Evolutionary conservation across 2,329 filamentous ascomycete species (phyloP).

Genomic region (Paramyrothecium roridum): DNA sequence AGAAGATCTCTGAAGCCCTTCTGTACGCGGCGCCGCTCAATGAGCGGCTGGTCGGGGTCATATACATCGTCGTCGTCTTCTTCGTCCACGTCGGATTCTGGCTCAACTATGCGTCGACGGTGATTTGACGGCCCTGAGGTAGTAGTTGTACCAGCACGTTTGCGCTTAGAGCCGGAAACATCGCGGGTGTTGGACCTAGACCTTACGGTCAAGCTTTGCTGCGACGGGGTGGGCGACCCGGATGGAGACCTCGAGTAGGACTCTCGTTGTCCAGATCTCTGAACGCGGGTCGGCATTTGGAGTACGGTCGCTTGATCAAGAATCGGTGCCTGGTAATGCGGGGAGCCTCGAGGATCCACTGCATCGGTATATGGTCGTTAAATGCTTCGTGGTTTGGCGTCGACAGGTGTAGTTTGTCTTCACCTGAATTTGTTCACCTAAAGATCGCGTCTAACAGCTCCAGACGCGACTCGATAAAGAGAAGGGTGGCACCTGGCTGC

Average conservation of each 20-base stretch:
- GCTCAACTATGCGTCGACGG: conserved; percentile 11
- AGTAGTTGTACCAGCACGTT: conserved; percentile 22
- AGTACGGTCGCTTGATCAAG: background rate
- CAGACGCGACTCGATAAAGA: background rate
- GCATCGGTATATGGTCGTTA: background rate
- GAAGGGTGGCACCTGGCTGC: background rate
- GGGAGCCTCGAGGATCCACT: background rate
- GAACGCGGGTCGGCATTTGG: conserved; percentile 22
- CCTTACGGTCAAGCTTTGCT: conserved; percentile 17
- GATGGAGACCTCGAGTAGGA: conserved; percentile 16
- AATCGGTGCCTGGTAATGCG: too few relatives aligned
- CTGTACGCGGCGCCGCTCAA: conserved; percentile 69
- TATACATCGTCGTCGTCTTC: conserved; percentile 48
- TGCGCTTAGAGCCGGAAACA: conserved; percentile 25
- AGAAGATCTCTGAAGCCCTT: conserved; percentile 66
- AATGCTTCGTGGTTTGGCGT: too few relatives aligned
- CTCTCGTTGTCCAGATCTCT: conserved; percentile 13
- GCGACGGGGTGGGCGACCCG: conserved; percentile 12
- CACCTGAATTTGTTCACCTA: background rate
- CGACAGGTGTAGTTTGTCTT: too few relatives aligned
- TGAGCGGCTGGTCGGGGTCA: conserved; percentile 78
- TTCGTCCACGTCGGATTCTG: conserved; percentile 8
- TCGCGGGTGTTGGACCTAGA: conserved; percentile 16
- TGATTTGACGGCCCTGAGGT: conserved; percentile 16
- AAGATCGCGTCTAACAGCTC: background rate